These are phyloP conservation scores for Baorangia bicolor DNA, from an alignment of 768 basidiomycete species.

Conservation along the genomic window DNA sequence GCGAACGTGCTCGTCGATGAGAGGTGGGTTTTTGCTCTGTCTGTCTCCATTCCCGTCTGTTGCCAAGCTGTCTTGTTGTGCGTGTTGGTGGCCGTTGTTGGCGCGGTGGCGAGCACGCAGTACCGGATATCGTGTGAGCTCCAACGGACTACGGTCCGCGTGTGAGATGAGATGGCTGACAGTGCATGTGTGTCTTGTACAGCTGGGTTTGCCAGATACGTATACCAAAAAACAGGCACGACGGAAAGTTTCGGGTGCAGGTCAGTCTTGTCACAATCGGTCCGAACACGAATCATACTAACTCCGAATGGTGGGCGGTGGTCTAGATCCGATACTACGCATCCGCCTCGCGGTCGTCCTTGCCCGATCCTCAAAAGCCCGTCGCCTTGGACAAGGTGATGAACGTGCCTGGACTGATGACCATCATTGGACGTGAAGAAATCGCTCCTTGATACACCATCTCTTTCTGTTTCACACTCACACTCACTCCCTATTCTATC, in stretches of 20 bases:
- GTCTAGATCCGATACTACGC: conserved; percentile 63
- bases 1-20: conserved; percentile 69
- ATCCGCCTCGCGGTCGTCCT: conserved; percentile 50
- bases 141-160: neutral
- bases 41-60: neutral
- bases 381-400: conserved; percentile 60
- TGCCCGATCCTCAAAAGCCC: conserved; percentile 57
- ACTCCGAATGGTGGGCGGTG: neutral
- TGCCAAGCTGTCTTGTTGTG: neutral
- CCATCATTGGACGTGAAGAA: conserved; percentile 50
- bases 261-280: conserved; percentile 36
- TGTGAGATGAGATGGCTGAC: conserved; percentile 4
- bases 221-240: conserved; percentile 47
- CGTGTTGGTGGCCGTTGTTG: neutral
- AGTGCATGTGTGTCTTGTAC: neutral
- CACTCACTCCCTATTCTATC: neutral
- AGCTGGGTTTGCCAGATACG: conserved; percentile 69
- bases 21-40: conserved; percentile 46
- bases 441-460: conserved; percentile 14
- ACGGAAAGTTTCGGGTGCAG: conserved; percentile 57
- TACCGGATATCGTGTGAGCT: neutral
- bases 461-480: neutral
- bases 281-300: neutral
- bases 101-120: neutral
- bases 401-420: conserved; percentile 75